Conservation (phyloP, 2,329 filamentous ascomycete genomes). For the Metarhizium anisopliae region DNA sequence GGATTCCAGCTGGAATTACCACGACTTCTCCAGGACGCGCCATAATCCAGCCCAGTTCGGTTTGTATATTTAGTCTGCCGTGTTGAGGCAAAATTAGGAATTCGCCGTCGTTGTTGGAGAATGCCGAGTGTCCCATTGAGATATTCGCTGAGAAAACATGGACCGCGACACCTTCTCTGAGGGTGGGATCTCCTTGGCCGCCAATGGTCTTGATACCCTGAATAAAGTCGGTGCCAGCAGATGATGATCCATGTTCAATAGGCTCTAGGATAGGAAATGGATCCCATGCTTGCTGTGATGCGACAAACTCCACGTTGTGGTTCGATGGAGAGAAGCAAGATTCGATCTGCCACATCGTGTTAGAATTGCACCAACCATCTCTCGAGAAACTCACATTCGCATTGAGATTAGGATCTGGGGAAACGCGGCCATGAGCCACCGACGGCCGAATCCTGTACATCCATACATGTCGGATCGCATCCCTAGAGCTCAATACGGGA, state of each 20-base stretch:
- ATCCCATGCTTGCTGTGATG: constrained; percentile 39
- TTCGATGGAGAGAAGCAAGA: constrained; percentile 38
- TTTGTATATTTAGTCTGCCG: constrained; percentile 57
- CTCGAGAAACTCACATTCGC: constrained; percentile 12
- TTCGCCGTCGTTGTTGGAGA: constrained; percentile 47
- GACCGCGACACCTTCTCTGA: constrained; percentile 36
- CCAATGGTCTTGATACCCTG: constrained; percentile 36
- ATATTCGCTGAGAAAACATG: constrained; percentile 36
- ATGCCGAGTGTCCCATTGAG: constrained; percentile 35
- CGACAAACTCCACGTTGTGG: constrained; percentile 32
- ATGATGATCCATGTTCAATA: background rate
- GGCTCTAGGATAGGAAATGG: constrained; percentile 25
- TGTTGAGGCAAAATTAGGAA: constrained; percentile 57
- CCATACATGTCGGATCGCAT: constrained; percentile 23
- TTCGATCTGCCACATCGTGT: constrained; percentile 16
- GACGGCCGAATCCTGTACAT: constrained; percentile 24
- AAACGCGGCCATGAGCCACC: constrained; percentile 18
- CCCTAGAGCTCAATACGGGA: constrained; percentile 22
- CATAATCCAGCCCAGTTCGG: constrained; percentile 54
- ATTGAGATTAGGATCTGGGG: constrained; percentile 14
- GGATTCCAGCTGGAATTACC: constrained; percentile 57
- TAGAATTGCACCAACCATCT: background rate
- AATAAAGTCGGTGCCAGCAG: constrained; percentile 29
- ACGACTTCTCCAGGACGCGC: constrained; percentile 61
- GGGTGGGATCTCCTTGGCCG: constrained; percentile 36